Evolutionary conservation across 2,329 filamentous ascomycete species (phyloP).

Genomic region (Fusarium mexicanum): DNA sequence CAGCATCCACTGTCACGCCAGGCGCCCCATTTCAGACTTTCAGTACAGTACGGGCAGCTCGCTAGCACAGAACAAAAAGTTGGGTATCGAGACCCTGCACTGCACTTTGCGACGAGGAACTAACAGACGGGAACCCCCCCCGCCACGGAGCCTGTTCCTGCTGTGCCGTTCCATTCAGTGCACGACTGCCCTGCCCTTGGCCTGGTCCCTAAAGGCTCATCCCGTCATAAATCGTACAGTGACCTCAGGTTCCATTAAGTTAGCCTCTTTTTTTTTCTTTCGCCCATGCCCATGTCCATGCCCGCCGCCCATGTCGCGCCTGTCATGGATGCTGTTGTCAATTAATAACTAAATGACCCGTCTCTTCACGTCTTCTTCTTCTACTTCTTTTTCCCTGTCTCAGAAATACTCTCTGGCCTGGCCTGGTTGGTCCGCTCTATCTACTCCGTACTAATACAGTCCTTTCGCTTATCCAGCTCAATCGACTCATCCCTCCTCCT

Average conservation of each 20-base stretch:
- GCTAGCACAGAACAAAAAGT: neutral
- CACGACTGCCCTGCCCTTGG: neutral
- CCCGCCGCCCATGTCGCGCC: neutral
- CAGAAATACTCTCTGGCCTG: slow-evolving; percentile 1
- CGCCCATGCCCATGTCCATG: neutral
- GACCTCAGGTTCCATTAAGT: neutral
- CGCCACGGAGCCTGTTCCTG: neutral
- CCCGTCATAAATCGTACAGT: slow-evolving; percentile 17
- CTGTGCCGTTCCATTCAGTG: slow-evolving; percentile 7
- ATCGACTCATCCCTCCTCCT: slow-evolving; percentile 10
- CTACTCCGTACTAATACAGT: neutral
- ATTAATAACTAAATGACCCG: slow-evolving; percentile 28
- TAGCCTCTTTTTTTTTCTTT: slow-evolving; percentile 1
- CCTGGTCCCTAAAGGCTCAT: neutral
- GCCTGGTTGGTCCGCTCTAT: slow-evolving; percentile 11
- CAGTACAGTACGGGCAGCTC: neutral
- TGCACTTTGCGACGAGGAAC: slow-evolving; percentile 3
- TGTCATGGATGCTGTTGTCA: slow-evolving; percentile 1
- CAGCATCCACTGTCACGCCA: slow-evolving; percentile 34
- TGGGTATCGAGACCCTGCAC: slow-evolving; percentile 1
- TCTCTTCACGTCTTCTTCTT: slow-evolving; percentile 22
- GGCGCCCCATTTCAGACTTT: slow-evolving; percentile 7
- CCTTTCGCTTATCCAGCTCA: neutral
- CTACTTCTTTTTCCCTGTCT: slow-evolving; percentile 13
- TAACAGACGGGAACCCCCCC: neutral